Evolutionary conservation across 2,329 filamentous ascomycete genomes (phyloP), one percentile per base, ranked within the genome.

Genomic region (Pseudofabraea citricarpa): DNA sequence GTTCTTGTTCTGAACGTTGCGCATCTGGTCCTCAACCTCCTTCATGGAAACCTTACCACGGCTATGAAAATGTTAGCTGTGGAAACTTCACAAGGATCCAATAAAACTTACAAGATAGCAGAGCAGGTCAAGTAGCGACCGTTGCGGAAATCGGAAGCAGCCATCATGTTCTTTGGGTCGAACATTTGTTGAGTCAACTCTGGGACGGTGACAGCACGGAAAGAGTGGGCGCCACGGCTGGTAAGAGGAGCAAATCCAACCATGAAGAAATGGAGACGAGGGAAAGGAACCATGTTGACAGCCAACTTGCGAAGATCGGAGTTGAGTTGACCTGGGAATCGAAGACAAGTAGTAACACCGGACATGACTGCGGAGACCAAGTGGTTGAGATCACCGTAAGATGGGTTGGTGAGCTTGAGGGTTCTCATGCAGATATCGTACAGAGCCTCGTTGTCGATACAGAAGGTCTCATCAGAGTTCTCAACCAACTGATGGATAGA

Each of bases 161-260:
- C 93, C 93, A 98, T 98, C 91, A 98, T 98, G 85, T 98, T 98
- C 90, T 97, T 98, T 65, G 93, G 91, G 79, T 98, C 93, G 79
- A 95, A 98, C 90, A 98, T 97, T 74, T 98, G 93, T 79, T 98
- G 93, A 64, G 93, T 97, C 70, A 98, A 82, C 80, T 98, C 93
- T 46, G 93, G 91, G 51, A 98, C 93, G 64, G 85, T 90, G 71
- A 97, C 87, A 57, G 93, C 91, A 67, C 93, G 93, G 91, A 97
- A 98, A 60, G 87, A 89, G 80, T 94, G 73, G 57, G 91, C 86
- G 62, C 84, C 83, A 71, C 86, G 85, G 74, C 89, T 95, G 70
- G 93, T 98, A 64, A 98, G 82, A 67, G 93, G 93, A 72, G 93
- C 91, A 70, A 98, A 98, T 71, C 93, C 93, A 69, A 98, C 93